Evolutionary conservation across 2,329 filamentous ascomycete genomes (phyloP), one percentile per base, ranked within the genome.

Genomic region (Aureobasidium sp.): DNA sequence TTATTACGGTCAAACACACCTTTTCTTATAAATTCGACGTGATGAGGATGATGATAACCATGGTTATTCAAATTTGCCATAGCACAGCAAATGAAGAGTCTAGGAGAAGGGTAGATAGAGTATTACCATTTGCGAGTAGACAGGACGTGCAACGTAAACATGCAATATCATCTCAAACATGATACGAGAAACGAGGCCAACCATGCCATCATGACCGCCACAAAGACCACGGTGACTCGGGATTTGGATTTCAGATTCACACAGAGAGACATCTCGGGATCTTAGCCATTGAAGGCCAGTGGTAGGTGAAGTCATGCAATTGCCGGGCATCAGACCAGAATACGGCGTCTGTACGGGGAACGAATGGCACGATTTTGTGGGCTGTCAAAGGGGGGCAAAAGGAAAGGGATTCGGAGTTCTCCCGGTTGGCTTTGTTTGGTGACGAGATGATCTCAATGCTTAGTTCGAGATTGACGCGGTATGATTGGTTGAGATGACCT

Each of bases 391-490:
- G 53, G 30, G 53, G 39, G 27, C 45, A 57, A 57, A 57, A 57
- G 11, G 6, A 42, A 42, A 32, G 51, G 27, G 51, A 42, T 21
- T 21, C 21, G 21, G 21, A 21, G 39, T 37, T 42, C 27, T 54
- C 37, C 37, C 13, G 2, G 27, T 9, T 29, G 32, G 53, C 21
- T 44, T 55, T 54, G 50, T 42, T 37, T 36, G 29, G 49, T 37
- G 49, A 32, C 21, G 25, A 53, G 51, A 55, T 55, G 51, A 55
- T 55, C 51, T 55, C 51, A 55, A 32, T 55, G 37, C 51, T 55
- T 42, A 34, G 39, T 27, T 11, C 1, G 21, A 21, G 21, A 21
- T 27, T 27, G 32, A 8, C n/a, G 8, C 6, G 34, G 34, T 14
- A 2, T 37, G 25, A 53, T 53, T 53, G 36, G 50, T 8, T 14